A percentile compares a stretch with the other conserved stretches of the same genome.
These are phyloP conservation scores for Penicillium freii DNA, from an alignment of 2,329 filamentous ascomycete species.

Conservation along the genomic window DNA sequence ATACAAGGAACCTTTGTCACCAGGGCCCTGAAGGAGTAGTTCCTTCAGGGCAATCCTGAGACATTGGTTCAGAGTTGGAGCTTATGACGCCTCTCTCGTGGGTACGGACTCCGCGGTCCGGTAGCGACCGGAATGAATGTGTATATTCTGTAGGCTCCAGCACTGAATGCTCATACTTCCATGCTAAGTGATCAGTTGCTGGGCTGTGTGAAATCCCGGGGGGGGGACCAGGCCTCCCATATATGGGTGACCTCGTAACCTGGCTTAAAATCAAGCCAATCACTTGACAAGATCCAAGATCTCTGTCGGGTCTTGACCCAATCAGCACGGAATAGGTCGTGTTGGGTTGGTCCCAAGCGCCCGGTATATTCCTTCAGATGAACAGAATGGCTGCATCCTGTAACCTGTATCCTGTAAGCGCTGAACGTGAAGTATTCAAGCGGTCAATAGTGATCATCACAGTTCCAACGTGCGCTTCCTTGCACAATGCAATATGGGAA, in stretches of 20 bases:
- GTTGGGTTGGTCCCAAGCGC: constrained; percentile 1
- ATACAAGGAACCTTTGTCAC: not conserved
- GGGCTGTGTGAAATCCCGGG: constrained; percentile 8
- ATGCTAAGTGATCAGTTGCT: not conserved
- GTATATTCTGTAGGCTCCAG: not conserved
- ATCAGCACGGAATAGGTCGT: constrained; percentile 7
- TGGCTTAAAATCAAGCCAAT: constrained; percentile 7
- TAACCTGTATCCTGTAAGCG: not conserved
- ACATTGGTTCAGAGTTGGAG: not conserved
- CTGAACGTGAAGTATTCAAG: not conserved
- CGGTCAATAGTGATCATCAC: constrained; percentile 3
- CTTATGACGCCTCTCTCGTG: not conserved
- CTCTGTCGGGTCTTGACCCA: not conserved
- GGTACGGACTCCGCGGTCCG: not conserved
- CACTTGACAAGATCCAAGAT: constrained; percentile 6
- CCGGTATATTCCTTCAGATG: not conserved
- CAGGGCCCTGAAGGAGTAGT: not conserved
- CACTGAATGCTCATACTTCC: not conserved
- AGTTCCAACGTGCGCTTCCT: not conserved
- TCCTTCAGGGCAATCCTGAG: not conserved
- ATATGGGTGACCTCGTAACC: constrained; percentile 4
- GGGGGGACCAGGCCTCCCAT: constrained; percentile 1
- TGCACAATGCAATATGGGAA: not conserved
- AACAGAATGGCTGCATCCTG: not conserved
- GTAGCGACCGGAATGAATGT: not conserved